phyloP scores from a whole-genome alignment of 768 basidiomycete genomes.

The Russula sp. region DNA sequence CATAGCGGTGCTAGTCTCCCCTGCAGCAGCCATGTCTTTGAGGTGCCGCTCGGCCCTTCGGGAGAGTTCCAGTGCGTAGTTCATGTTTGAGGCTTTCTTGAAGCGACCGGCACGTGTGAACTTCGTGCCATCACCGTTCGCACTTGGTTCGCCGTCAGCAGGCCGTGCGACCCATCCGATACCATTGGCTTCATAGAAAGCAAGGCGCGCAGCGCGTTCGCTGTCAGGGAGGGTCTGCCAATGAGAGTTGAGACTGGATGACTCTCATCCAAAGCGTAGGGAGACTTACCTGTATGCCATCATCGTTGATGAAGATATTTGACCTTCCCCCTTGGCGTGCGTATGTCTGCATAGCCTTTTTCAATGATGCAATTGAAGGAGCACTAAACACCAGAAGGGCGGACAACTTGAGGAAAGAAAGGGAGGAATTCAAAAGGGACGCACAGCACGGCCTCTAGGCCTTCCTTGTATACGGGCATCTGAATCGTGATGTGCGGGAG shows the following conservation, averaged over 20 bases:
- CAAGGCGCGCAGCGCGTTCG: constrained; percentile 43
- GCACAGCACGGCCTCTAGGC: constrained; percentile 45
- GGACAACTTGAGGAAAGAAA: background rate
- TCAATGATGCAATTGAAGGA: constrained; percentile 48
- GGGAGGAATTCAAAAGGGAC: constrained; percentile 23
- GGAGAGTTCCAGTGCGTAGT: constrained; percentile 36
- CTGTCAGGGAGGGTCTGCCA: constrained; percentile 34
- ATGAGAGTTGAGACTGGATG: background rate
- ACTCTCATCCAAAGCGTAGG: background rate
- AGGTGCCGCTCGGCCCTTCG: constrained; percentile 35
- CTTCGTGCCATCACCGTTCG: constrained; percentile 36
- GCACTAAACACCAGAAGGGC: constrained; percentile 27
- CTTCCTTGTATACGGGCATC: constrained; percentile 55
- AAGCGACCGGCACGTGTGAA: constrained; percentile 43
- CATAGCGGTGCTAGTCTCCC: constrained; percentile 1
- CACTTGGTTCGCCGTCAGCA: constrained; percentile 36
- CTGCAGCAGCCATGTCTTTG: constrained; percentile 23
- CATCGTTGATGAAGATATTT: constrained; percentile 55
- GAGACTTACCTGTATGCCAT: constrained; percentile 44
- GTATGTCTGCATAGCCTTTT: constrained; percentile 57
- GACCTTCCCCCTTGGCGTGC: constrained; percentile 60
- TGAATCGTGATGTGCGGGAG: constrained; percentile 49
- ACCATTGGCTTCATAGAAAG: constrained; percentile 51
- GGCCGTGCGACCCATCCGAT: constrained; percentile 60
- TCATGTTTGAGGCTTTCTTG: constrained; percentile 49